A percentile compares a stretch with the other conserved stretches of the same genome.
phyloP scores from a whole-genome alignment of 345 rosid species.

The Hibiscus mutabilis region DNA sequence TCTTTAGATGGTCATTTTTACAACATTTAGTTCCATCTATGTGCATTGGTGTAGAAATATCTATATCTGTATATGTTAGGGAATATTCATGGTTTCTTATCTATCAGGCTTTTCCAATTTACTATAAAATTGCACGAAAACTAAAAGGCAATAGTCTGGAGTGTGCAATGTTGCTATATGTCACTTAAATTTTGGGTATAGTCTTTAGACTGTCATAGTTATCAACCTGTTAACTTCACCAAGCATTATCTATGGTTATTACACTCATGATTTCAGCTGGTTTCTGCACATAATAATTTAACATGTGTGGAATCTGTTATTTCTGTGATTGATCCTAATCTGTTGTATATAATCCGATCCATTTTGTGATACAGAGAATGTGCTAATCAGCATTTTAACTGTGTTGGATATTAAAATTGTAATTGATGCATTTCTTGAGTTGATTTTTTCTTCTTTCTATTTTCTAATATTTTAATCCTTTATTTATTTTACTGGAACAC shows the following conservation, averaged over 20 bases:
- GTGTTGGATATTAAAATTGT: not conserved
- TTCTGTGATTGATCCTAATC: not conserved
- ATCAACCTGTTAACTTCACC: not conserved
- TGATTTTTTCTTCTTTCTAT: slow-evolving; percentile 9
- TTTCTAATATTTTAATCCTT: not conserved
- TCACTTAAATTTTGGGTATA: not conserved
- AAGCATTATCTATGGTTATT: not conserved
- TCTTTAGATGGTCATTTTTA: not conserved
- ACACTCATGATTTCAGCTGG: not conserved
- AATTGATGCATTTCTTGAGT: slow-evolving; percentile 1
- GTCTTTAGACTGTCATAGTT: not conserved
- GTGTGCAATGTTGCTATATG: not conserved
- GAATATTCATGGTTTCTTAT: not conserved
- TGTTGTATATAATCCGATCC: not conserved
- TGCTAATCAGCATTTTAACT: not conserved
- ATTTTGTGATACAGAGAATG: not conserved
- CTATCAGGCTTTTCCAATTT: not conserved
- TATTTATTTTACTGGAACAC: not conserved
- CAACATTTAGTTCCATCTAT: not conserved
- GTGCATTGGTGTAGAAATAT: not conserved
- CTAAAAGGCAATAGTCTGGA: not conserved
- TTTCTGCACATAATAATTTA: not conserved
- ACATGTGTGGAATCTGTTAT: not conserved
- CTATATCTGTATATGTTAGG: not conserved
- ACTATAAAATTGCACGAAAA: not conserved